phyloP scores from a whole-genome alignment of 2,329 filamentous ascomycete genomes.

The Hysterium pulicare region DNA sequence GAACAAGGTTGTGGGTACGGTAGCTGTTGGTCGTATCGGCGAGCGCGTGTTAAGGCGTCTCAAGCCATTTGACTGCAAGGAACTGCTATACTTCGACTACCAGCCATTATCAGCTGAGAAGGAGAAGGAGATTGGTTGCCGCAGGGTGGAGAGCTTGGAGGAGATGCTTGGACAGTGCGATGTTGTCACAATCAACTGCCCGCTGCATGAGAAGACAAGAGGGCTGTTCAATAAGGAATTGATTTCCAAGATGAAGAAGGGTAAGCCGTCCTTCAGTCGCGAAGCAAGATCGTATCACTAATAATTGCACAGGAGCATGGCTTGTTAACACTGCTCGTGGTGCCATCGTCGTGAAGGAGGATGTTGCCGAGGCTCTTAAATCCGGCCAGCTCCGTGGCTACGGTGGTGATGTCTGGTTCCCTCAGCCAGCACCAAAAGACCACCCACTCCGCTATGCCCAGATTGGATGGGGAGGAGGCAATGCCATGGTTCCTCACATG shows the following conservation, averaged over 20 bases:
- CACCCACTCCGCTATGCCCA: constrained; percentile 89
- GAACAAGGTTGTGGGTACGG: constrained; percentile 95
- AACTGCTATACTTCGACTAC: constrained; percentile 99
- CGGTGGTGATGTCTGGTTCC: constrained; percentile 92
- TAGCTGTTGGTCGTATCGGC: constrained; percentile 94
- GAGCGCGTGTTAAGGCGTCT: constrained; percentile 95
- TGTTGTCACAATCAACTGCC: constrained; percentile 99
- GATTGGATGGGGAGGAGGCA: constrained; percentile 94
- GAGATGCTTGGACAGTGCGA: constrained; percentile 94
- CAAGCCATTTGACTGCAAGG: constrained; percentile 98
- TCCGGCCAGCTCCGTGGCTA: constrained; percentile 87
- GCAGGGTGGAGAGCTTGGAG: constrained; percentile 83
- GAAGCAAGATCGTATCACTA: constrained; percentile 1
- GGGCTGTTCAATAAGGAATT: constrained; percentile 98
- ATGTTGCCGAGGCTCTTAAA: constrained; percentile 91
- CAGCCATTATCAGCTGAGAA: constrained; percentile 82
- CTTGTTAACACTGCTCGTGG: constrained; percentile 98
- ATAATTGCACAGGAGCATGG: constrained; percentile 66
- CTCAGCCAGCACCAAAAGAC: constrained; percentile 90
- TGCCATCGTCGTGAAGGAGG: constrained; percentile 99
- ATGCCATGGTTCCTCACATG: constrained; percentile 99
- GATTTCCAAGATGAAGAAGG: constrained; percentile 98
- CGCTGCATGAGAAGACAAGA: constrained; percentile 94
- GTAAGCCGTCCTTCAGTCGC: constrained; percentile 43
- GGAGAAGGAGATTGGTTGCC: constrained; percentile 94